A percentile compares a stretch with the other conserved stretches of the same genome.
Evolutionary conservation across 768 basidiomycete species (phyloP).

Genomic region (Crucibulum laeve): DNA sequence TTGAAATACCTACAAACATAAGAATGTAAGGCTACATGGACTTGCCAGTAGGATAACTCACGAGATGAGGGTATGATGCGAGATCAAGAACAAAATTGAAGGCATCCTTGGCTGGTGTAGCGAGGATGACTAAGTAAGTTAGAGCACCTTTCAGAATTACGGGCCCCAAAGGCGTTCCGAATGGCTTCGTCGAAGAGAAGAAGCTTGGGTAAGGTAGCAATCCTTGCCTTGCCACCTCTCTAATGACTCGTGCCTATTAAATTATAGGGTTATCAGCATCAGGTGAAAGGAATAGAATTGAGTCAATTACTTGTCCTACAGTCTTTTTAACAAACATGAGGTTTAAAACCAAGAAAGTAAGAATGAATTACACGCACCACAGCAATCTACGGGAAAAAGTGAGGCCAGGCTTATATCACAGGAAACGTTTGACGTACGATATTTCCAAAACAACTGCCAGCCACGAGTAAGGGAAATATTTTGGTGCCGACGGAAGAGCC

Average conservation of each 20-base stretch:
- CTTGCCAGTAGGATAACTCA: conserved; percentile 17
- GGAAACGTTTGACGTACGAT: conserved; percentile 18
- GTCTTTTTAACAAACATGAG: conserved; percentile 11
- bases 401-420: not conserved
- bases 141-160: conserved; percentile 33
- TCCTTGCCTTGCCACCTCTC: conserved; percentile 50
- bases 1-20: conserved; percentile 22
- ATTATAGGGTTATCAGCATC: not conserved
- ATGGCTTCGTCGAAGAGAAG: conserved; percentile 43
- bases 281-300: not conserved
- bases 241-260: conserved; percentile 35
- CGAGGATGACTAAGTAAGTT: conserved; percentile 37
- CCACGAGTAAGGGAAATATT: conserved; percentile 25
- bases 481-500: conserved; percentile 19
- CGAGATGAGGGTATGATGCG: conserved; percentile 32
- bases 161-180: conserved; percentile 43
- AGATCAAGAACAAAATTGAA: conserved; percentile 36
- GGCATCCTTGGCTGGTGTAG: conserved; percentile 28
- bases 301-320: conserved; percentile 19
- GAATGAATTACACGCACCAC: conserved; percentile 16
- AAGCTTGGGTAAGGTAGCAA: conserved; percentile 43
- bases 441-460: conserved; percentile 32
- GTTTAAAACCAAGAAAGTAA: not conserved
- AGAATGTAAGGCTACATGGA: conserved; percentile 16
- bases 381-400: conserved; percentile 18